A percentile compares a stretch with the other conserved stretches of the same genome.
phyloP scores from a whole-genome alignment of 129 eudicot species.

The Helianthus annuus region HanXRQr2.0-SUNRISE NC_035433.2:4868245-4868744 shows the following conservation, averaged over 20 bases:
- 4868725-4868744: neutral
- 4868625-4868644: neutral
- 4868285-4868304: slow-evolving; percentile 96
- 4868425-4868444: slow-evolving; percentile 59
- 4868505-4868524: neutral
- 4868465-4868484: neutral
- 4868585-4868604: neutral
- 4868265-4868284: slow-evolving; percentile 92
- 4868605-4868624: slow-evolving; percentile 35
- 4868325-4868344: slow-evolving; percentile 48
- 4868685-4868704: too few relatives aligned
- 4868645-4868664: neutral
- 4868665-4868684: too few relatives aligned
- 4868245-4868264: slow-evolving; percentile 85
- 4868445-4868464: slow-evolving; percentile 14
- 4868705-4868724: slow-evolving; percentile 1
- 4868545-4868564: too few relatives aligned
- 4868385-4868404: slow-evolving; percentile 81
- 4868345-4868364: slow-evolving; percentile 74
- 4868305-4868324: slow-evolving; percentile 62
- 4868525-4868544: neutral
- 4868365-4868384: slow-evolving; percentile 82
- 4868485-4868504: slow-evolving; percentile 2
- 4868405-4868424: slow-evolving; percentile 87
- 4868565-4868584: too few relatives aligned